These are phyloP conservation scores for Umbelopsis sp. DNA, from an alignment of 192 early-diverging fungal species.

Conservation along the genomic window DNA sequence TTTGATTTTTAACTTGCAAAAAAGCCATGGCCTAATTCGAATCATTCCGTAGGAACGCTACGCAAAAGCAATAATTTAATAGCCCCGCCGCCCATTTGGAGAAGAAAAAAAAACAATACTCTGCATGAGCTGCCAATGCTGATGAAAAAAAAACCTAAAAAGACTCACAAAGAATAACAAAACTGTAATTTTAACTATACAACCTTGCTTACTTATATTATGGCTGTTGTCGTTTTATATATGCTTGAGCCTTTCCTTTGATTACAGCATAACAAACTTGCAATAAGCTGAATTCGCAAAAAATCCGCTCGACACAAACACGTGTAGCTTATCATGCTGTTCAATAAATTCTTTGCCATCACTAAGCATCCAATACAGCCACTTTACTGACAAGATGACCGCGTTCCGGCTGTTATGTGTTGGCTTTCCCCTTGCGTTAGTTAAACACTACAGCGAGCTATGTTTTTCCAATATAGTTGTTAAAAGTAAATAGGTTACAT, in stretches of 20 bases:
- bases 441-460: too few species aligned
- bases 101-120: slow-evolving; percentile 1
- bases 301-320: too few species aligned
- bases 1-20: background rate
- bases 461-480: too few species aligned
- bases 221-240: background rate
- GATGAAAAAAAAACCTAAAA: background rate
- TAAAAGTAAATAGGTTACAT: too few species aligned
- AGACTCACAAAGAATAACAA: too few species aligned
- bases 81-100: background rate
- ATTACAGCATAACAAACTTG: background rate
- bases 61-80: slow-evolving; percentile 3
- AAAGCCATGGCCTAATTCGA: background rate
- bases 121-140: slow-evolving; percentile 10
- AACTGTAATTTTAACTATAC: slow-evolving; percentile 3
- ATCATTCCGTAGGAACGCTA: background rate
- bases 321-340: too few species aligned
- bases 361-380: too few species aligned
- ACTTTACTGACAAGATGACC: too few species aligned
- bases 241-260: background rate
- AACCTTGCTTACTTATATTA: background rate
- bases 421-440: too few species aligned
- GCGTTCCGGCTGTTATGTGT: too few species aligned
- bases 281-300: too few species aligned
- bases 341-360: too few species aligned